These are phyloP conservation scores for Boletus subluridellus DNA, from an alignment of 1,284 basidiomycete genomes.

Conservation along the genomic window DNA sequence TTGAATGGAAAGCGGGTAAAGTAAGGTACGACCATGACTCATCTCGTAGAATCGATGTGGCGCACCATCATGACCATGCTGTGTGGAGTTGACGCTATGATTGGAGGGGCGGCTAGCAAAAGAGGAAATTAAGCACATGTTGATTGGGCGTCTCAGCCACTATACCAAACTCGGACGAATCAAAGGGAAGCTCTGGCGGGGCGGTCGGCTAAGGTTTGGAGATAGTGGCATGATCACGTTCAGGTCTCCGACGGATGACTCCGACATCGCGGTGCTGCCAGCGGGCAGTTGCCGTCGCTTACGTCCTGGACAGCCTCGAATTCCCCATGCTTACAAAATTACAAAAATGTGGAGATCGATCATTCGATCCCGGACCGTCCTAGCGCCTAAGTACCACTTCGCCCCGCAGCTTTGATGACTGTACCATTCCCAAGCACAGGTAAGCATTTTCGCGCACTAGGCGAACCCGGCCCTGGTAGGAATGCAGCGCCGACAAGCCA, in stretches of 20 bases:
- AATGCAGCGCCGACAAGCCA: slow-evolving; percentile 91
- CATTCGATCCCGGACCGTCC: neutral
- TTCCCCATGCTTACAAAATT: neutral
- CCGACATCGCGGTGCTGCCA: neutral
- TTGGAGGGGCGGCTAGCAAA: neutral
- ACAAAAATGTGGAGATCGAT: neutral
- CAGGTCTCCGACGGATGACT: neutral
- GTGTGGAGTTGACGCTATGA: no score
- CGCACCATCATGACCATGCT: neutral
- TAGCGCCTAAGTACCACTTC: slow-evolving; percentile 41
- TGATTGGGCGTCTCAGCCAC: neutral
- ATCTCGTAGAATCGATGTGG: neutral
- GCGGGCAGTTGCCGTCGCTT: neutral
- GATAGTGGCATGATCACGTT: neutral
- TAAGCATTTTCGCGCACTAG: slow-evolving; percentile 41
- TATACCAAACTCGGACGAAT: no score
- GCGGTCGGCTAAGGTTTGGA: neutral
- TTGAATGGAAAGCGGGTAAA: neutral
- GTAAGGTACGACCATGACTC: neutral
- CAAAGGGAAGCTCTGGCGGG: no score
- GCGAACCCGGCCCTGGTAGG: slow-evolving; percentile 60
- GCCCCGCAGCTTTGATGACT: slow-evolving; percentile 44
- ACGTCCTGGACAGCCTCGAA: neutral
- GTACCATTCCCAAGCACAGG: slow-evolving; percentile 39
- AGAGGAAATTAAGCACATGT: neutral